These are phyloP conservation scores for Tinospora cordifolia DNA, from an alignment of 164 flowering plant species.

Conservation along the genomic window DNA sequence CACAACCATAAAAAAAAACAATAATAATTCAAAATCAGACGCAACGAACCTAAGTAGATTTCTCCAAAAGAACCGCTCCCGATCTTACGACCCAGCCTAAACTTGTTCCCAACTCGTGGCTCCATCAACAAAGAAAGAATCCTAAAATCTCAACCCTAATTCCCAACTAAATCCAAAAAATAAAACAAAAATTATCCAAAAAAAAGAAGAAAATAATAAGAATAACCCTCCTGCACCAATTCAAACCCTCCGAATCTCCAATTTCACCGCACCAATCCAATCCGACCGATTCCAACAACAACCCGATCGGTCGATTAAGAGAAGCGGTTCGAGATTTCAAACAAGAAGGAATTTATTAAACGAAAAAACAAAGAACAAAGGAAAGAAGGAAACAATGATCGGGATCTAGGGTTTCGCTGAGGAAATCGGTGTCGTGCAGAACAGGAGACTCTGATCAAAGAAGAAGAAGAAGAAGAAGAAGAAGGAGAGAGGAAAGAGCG, in stretches of 20 bases:
- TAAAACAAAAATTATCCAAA: background rate
- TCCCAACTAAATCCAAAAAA: background rate
- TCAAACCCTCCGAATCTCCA: background rate
- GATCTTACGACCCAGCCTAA: conserved; percentile 77
- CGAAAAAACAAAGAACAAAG: background rate
- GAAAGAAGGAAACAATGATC: background rate
- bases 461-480: conserved; percentile 10
- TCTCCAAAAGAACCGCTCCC: conserved; percentile 94
- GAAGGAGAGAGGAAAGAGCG: background rate
- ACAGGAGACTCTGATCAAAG: background rate
- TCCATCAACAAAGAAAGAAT: conserved; percentile 38
- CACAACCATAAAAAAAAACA: conserved; percentile 4
- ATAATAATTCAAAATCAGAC: background rate
- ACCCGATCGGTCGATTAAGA: conserved; percentile 8
- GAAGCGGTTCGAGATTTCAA: background rate
- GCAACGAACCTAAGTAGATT: conserved; percentile 68
- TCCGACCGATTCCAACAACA: background rate
- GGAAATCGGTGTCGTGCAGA: too few species aligned
- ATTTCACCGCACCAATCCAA: background rate
- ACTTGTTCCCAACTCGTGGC: conserved; percentile 84
- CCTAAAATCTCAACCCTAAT: conserved; percentile 5
- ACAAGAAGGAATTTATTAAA: background rate
- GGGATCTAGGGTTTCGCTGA: too few species aligned
- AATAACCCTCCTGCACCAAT: conserved; percentile 4
- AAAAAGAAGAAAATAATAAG: background rate